phyloP scores from a whole-genome alignment of 768 basidiomycete genomes.

The Russula sp. region DNA sequence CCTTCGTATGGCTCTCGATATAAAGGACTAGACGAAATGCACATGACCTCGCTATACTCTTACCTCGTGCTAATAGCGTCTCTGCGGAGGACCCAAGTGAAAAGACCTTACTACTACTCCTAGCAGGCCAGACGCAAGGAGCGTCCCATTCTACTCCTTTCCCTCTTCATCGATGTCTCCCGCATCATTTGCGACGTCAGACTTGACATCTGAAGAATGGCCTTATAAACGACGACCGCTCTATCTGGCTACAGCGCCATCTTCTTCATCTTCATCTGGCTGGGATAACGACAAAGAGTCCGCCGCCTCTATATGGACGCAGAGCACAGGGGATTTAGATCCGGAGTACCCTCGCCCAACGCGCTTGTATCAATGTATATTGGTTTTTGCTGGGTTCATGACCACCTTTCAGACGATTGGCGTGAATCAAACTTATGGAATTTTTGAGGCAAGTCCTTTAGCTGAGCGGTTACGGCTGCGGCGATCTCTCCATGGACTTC shows the following conservation, averaged over 20 bases:
- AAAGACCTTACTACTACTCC: neutral
- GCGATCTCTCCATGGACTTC: neutral
- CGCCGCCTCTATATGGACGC: neutral
- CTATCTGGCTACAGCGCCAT: too few species aligned
- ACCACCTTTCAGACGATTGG: slow-evolving; percentile 43
- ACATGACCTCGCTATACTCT: neutral
- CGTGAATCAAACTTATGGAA: slow-evolving; percentile 36
- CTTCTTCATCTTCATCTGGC: neutral
- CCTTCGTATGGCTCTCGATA: neutral
- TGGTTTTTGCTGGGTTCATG: slow-evolving; percentile 36
- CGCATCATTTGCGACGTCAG: neutral
- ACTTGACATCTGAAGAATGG: neutral
- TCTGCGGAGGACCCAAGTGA: neutral
- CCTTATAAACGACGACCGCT: neutral
- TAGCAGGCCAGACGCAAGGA: neutral
- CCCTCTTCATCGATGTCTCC: neutral
- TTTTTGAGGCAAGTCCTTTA: slow-evolving; percentile 33
- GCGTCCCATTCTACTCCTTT: neutral
- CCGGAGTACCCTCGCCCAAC: slow-evolving; percentile 23
- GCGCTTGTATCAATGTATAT: slow-evolving; percentile 30
- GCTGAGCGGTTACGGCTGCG: neutral
- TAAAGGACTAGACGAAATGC: neutral
- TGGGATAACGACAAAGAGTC: neutral
- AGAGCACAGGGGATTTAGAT: neutral
- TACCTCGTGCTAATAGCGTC: neutral